These are phyloP conservation scores for Pichia kudriavzevii DNA, from an alignment of 1,139 yeast species.

Conservation along the genomic window DNA sequence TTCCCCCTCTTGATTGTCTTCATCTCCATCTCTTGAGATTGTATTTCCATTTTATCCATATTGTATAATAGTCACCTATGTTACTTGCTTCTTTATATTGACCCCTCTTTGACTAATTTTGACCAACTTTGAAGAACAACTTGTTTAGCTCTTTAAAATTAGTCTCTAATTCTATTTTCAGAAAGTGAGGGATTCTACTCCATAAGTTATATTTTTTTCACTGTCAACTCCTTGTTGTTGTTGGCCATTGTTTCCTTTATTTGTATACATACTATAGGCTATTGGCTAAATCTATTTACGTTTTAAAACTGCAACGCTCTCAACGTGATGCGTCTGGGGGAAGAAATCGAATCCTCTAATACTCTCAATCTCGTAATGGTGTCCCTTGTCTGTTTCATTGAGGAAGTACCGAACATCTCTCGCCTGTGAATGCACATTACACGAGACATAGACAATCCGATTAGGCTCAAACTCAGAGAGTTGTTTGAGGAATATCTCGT, in stretches of 20 bases:
- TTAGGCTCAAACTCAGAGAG: slow-evolving; percentile 77
- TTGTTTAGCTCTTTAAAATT: too few species aligned
- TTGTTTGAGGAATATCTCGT: slow-evolving; percentile 77
- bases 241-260: not conserved
- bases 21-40: slow-evolving; percentile 1
- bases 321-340: slow-evolving; percentile 98
- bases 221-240: not conserved
- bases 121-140: too few species aligned
- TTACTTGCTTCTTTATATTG: too few species aligned
- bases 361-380: slow-evolving; percentile 62
- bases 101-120: too few species aligned
- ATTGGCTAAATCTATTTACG: slow-evolving; percentile 8
- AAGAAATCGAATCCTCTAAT: slow-evolving; percentile 93
- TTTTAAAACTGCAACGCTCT: slow-evolving; percentile 77
- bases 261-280: not conserved
- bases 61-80: too few species aligned
- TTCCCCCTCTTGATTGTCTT: not conserved
- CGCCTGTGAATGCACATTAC: slow-evolving; percentile 97
- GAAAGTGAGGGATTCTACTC: too few species aligned
- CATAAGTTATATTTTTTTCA: too few species aligned
- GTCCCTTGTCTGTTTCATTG: slow-evolving; percentile 56
- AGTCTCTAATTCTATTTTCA: too few species aligned
- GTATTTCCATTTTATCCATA: not conserved
- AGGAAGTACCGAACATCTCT: slow-evolving; percentile 83
- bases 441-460: slow-evolving; percentile 83